Evolutionary conservation across 2,329 filamentous ascomycete species (phyloP).

Genomic region (Aureobasidium leucospermi): DNA sequence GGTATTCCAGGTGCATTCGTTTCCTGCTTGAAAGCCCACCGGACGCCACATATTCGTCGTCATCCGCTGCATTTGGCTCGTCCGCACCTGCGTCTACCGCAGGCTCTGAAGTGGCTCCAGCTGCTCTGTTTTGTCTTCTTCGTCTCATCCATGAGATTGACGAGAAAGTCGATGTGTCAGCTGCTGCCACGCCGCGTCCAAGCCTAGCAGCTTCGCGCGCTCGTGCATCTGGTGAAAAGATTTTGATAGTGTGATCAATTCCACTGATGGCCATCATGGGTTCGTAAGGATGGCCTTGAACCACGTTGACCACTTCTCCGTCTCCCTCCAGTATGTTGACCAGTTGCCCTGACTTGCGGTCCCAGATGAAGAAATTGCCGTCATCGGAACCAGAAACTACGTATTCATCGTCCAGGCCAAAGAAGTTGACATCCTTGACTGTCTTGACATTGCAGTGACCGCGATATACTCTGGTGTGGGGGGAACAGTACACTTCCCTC

Average conservation of each 20-base stretch:
- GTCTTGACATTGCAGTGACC: constrained; percentile 62
- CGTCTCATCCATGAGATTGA: constrained; percentile 23
- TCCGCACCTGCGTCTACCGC: constrained; percentile 19
- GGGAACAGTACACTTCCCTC: constrained; percentile 45
- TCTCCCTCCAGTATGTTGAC: constrained; percentile 61
- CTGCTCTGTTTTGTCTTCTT: constrained; percentile 9
- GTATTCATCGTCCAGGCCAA: constrained; percentile 59
- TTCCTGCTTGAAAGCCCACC: constrained; percentile 49
- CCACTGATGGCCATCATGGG: constrained; percentile 59
- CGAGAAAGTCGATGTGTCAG: constrained; percentile 36
- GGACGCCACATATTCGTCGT: constrained; percentile 32
- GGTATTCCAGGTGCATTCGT: constrained; percentile 52
- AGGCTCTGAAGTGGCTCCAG: constrained; percentile 21
- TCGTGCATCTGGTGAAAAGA: constrained; percentile 55
- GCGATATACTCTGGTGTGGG: constrained; percentile 51
- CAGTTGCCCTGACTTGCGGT: constrained; percentile 53
- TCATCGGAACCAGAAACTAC: constrained; percentile 61
- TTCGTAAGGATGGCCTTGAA: constrained; percentile 62
- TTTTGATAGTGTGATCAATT: constrained; percentile 62
- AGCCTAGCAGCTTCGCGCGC: constrained; percentile 50
- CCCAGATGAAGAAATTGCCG: constrained; percentile 63
- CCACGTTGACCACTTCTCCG: constrained; percentile 62
- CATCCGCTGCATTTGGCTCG: constrained; percentile 21
- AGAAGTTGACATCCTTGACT: constrained; percentile 64
- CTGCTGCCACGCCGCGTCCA: constrained; percentile 51